These are phyloP conservation scores for Phytopythium sindhum DNA, from an alignment of 352 stramenopile genomes.

Conservation along the genomic window DNA sequence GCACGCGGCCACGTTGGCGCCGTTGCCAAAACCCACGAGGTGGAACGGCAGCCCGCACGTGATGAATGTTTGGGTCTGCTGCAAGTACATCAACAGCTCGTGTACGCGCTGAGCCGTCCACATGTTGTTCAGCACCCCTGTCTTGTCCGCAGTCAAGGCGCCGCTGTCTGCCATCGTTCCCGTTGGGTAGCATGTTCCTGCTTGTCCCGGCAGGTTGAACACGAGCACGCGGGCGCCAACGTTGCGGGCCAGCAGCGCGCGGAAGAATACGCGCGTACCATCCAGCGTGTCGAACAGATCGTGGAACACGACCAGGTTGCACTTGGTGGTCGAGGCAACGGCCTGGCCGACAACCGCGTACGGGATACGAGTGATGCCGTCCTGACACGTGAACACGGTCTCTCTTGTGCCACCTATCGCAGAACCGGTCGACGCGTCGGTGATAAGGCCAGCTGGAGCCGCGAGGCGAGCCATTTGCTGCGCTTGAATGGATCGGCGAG, in stretches of 20 bases:
- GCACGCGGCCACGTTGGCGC: slow-evolving; percentile 75
- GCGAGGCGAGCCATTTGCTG: slow-evolving; percentile 76
- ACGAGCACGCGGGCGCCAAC: slow-evolving; percentile 81
- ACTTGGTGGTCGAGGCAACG: slow-evolving; percentile 50
- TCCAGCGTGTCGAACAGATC: slow-evolving; percentile 94
- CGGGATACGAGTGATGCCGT: slow-evolving; percentile 75
- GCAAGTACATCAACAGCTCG: slow-evolving; percentile 82
- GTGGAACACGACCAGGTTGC: slow-evolving; percentile 90
- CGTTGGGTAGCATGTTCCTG: slow-evolving; percentile 57
- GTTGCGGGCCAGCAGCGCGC: slow-evolving; percentile 69
- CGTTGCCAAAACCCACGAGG: slow-evolving; percentile 88
- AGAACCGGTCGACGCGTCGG: slow-evolving; percentile 13
- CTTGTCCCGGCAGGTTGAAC: slow-evolving; percentile 92
- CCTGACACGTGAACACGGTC: slow-evolving; percentile 59
- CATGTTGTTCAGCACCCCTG: slow-evolving; percentile 77
- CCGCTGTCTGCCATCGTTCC: slow-evolving; percentile 7
- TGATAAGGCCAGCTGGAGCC: slow-evolving; percentile 37
- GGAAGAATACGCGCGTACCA: slow-evolving; percentile 86
- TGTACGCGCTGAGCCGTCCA: slow-evolving; percentile 78
- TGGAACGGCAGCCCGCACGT: slow-evolving; percentile 75
- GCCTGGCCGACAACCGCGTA: slow-evolving; percentile 80
- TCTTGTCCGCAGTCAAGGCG: slow-evolving; percentile 22
- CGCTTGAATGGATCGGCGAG: slow-evolving; percentile 51
- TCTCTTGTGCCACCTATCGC: slow-evolving; percentile 17
- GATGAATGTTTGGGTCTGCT: slow-evolving; percentile 67